Evolutionary conservation across 495 filamentous ascomycete genomes (phyloP).

Genomic region (Annulohypoxylon bovei): DNA sequence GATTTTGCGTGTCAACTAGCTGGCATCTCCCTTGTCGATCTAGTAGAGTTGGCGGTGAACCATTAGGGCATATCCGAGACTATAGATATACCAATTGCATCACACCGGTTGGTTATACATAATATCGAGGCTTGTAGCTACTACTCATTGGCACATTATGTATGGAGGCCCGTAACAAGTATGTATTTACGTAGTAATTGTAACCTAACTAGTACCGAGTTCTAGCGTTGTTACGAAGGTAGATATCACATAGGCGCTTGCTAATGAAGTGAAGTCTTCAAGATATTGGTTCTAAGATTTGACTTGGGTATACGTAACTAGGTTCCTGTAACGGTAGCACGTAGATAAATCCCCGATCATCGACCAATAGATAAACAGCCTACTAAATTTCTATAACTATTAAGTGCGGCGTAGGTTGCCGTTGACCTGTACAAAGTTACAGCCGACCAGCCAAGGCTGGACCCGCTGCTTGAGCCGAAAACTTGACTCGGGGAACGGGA

Average conservation of each 20-base stretch:
- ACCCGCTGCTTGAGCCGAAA: slow-evolving; percentile 39
- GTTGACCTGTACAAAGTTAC: slow-evolving; percentile 21
- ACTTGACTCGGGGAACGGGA: slow-evolving; percentile 44
- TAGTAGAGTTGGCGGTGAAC: not conserved
- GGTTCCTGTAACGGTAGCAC: slow-evolving; percentile 24
- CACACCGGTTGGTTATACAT: not conserved
- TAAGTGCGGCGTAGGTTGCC: slow-evolving; percentile 23
- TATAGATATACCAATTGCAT: not conserved
- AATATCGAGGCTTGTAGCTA: not conserved
- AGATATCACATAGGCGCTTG: slow-evolving; percentile 9
- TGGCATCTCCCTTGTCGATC: not conserved
- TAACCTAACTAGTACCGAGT: not conserved
- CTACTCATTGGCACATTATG: not conserved
- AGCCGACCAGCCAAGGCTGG: slow-evolving; percentile 34
- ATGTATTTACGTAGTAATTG: not conserved
- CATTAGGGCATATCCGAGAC: not conserved
- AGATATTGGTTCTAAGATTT: slow-evolving; percentile 1
- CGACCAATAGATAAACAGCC: slow-evolving; percentile 18
- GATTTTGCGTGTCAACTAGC: not conserved
- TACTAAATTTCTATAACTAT: slow-evolving; percentile 12
- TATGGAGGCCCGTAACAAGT: not conserved
- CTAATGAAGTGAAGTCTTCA: slow-evolving; percentile 2
- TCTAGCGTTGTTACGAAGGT: not conserved
- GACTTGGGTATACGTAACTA: slow-evolving; percentile 32
- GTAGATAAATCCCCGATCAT: slow-evolving; percentile 39